These are phyloP conservation scores for Exsudoporus floridanus DNA, from an alignment of 1,284 basidiomycete species.

Conservation along the genomic window DNA sequence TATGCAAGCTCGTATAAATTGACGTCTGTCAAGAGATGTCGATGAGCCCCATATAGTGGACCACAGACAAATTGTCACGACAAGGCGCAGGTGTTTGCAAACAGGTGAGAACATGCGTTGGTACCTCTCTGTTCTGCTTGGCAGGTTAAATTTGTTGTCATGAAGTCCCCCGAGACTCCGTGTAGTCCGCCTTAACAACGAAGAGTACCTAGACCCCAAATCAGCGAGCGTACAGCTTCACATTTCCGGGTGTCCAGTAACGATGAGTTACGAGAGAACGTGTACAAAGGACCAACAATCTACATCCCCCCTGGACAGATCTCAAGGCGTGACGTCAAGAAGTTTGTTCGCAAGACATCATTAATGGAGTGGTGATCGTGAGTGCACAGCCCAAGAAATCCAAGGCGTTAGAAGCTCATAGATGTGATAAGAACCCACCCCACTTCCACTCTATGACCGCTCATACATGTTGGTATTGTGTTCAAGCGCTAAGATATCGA, in stretches of 20 bases:
- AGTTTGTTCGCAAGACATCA: not conserved
- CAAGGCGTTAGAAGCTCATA: not conserved
- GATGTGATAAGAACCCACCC: not conserved
- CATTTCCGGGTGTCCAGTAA: not conserved
- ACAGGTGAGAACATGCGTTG: not conserved
- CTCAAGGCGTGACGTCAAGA: not conserved
- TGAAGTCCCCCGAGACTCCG: not conserved
- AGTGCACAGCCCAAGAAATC: not conserved
- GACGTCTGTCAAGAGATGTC: too few relatives aligned
- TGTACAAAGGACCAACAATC: not conserved
- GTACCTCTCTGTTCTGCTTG: not conserved
- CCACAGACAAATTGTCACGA: too few relatives aligned
- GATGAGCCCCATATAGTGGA: too few relatives aligned
- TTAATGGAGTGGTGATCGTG: not conserved
- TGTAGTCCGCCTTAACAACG: constrained; percentile 3
- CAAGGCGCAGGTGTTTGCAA: not conserved
- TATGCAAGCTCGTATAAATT: not conserved
- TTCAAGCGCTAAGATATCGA: not conserved
- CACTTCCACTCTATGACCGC: not conserved
- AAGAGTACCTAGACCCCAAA: not conserved
- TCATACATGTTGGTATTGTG: constrained; percentile 8
- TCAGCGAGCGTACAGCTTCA: not conserved
- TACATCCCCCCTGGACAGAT: not conserved
- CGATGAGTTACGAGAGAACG: not conserved
- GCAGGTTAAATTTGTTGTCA: not conserved